Evolutionary conservation across 2,329 filamentous ascomycete species (phyloP).

Genomic region (Fusarium dlaminii): DNA sequence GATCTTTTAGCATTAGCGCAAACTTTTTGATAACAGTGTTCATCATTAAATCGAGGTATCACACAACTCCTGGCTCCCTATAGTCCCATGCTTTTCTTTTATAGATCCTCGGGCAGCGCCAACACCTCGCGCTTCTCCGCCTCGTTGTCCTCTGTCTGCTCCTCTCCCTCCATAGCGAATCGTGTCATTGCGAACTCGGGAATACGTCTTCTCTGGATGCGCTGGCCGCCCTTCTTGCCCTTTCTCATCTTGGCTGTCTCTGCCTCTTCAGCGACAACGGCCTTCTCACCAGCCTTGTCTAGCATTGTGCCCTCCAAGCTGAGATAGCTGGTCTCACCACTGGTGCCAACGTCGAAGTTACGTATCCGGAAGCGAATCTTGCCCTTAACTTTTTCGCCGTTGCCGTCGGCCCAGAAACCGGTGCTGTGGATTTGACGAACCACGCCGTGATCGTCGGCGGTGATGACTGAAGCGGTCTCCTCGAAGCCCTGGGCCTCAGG

Average conservation of each 20-base stretch:
- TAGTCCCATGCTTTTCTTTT: slow-evolving; percentile 32
- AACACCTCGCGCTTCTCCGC: slow-evolving; percentile 37
- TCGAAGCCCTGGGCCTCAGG: slow-evolving; percentile 54
- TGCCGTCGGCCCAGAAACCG: slow-evolving; percentile 79
- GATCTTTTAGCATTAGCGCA: slow-evolving; percentile 27
- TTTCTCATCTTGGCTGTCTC: slow-evolving; percentile 52
- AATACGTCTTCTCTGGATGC: slow-evolving; percentile 49
- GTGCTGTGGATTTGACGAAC: slow-evolving; percentile 63
- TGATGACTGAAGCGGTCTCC: slow-evolving; percentile 52
- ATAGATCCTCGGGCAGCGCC: slow-evolving; percentile 39
- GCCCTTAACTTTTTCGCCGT: slow-evolving; percentile 75
- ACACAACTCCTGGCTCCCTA: slow-evolving; percentile 44
- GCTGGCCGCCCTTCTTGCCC: slow-evolving; percentile 48
- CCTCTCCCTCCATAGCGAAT: slow-evolving; percentile 58
- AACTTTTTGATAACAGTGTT: slow-evolving; percentile 34
- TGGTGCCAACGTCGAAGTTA: slow-evolving; percentile 83
- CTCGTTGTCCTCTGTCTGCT: slow-evolving; percentile 43
- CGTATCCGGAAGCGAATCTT: slow-evolving; percentile 80
- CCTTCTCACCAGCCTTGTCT: slow-evolving; percentile 70
- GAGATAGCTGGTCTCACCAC: slow-evolving; percentile 80
- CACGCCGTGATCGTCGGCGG: slow-evolving; percentile 62
- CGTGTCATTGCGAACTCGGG: slow-evolving; percentile 68
- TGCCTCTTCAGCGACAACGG: slow-evolving; percentile 57
- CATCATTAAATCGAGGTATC: slow-evolving; percentile 45
- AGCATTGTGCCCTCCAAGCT: slow-evolving; percentile 92